These are phyloP conservation scores for Xerophyta viscosa DNA, from an alignment of 106 monocot genomes.

Conservation along the genomic window DNA sequence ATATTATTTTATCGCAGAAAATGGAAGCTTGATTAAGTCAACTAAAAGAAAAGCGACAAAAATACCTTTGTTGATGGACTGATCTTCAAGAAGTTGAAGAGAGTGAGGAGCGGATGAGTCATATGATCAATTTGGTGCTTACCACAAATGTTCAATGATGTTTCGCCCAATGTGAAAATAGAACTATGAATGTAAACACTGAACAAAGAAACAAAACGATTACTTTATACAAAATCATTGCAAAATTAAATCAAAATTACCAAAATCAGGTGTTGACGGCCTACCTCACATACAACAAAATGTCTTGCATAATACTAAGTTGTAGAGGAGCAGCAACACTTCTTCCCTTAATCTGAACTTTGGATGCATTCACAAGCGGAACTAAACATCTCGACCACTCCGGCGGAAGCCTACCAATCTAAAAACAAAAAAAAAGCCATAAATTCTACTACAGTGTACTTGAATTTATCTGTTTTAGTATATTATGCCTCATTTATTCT, in stretches of 20 bases:
- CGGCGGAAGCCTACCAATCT: slow-evolving; percentile 69
- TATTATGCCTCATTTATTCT: background rate
- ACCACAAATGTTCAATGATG: slow-evolving; percentile 27
- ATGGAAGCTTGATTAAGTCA: no score
- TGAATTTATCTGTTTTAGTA: no score
- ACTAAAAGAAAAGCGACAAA: background rate
- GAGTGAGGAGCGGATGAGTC: slow-evolving; percentile 46
- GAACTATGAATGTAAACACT: slow-evolving; percentile 84
- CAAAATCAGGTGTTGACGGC: background rate
- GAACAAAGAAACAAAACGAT: slow-evolving; percentile 5
- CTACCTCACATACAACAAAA: slow-evolving; percentile 68
- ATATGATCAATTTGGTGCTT: slow-evolving; percentile 15
- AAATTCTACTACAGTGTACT: no score
- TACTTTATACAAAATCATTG: background rate
- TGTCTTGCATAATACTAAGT: slow-evolving; percentile 64
- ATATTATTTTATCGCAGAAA: no score
- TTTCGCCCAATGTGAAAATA: slow-evolving; percentile 41
- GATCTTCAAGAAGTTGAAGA: slow-evolving; percentile 56
- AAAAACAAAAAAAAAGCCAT: no score
- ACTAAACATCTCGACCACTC: slow-evolving; percentile 69
- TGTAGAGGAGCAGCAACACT: slow-evolving; percentile 28
- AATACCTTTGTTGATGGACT: slow-evolving; percentile 54
- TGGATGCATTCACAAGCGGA: slow-evolving; percentile 63
- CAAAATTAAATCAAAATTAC: background rate
- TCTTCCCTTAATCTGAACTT: slow-evolving; percentile 56